Conservation (phyloP, 805 yeast genomes). For the Metschnikowia kofuensis region DNA sequence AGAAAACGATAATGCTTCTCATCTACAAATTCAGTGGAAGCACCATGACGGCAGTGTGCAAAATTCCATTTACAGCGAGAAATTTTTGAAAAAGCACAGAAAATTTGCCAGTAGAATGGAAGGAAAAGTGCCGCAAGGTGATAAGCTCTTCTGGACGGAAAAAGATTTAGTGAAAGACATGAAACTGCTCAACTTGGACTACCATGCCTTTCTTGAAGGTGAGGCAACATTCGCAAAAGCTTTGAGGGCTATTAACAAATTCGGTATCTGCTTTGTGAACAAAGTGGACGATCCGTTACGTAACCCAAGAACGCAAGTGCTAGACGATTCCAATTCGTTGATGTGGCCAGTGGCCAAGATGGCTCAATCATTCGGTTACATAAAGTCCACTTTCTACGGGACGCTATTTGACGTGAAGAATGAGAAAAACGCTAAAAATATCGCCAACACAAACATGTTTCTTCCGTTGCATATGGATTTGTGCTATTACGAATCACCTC, state of each 20-base stretch:
- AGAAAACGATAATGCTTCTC: conserved; percentile 17
- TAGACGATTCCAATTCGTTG: conserved; percentile 41
- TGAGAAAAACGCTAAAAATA: conserved; percentile 52
- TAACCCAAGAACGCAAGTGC: conserved; percentile 22
- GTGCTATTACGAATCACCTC: conserved; percentile 75
- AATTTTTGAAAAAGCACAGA: conserved; percentile 47
- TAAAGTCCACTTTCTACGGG: conserved; percentile 72
- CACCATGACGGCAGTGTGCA: conserved; percentile 22
- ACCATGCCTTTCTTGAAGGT: conserved; percentile 35
- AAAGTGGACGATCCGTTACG: conserved; percentile 45
- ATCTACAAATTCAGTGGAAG: conserved; percentile 42
- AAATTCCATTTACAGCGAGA: conserved; percentile 39
- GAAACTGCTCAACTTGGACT: conserved; percentile 26
- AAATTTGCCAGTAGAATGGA: conserved; percentile 27
- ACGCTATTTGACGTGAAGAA: conserved; percentile 63
- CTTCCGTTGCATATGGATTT: conserved; percentile 79
- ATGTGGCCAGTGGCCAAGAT: conserved; percentile 39
- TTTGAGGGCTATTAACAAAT: conserved; percentile 46
- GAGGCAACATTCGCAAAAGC: conserved; percentile 34
- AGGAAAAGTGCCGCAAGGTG: conserved; percentile 35
- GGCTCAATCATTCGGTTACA: conserved; percentile 59
- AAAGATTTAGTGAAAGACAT: conserved; percentile 23
- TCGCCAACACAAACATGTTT: conserved; percentile 63
- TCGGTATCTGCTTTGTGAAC: conserved; percentile 57
- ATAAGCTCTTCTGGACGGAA: conserved; percentile 40